Evolutionary conservation across 352 stramenopile genomes (phyloP).

Genomic region (Globisporangium spinosum): DNA sequence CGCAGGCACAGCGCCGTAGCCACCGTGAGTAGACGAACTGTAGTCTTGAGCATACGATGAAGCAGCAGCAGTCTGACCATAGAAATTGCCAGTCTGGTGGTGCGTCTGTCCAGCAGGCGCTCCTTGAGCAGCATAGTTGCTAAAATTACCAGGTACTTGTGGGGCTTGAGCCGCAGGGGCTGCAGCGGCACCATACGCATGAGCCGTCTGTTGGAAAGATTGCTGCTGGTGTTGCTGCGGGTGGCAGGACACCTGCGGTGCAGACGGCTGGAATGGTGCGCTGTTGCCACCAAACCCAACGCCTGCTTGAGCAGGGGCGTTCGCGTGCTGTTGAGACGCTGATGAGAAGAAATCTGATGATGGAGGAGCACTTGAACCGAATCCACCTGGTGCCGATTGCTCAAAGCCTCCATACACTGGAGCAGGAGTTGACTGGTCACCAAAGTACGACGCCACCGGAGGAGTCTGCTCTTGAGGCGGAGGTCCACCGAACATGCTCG

Average conservation of each 20-base stretch:
- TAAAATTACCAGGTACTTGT: not conserved
- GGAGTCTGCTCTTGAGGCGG: slow-evolving; percentile 12
- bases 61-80: slow-evolving; percentile 1
- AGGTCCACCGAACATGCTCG: slow-evolving; percentile 9
- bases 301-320: not conserved
- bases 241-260: not conserved
- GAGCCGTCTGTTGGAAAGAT: slow-evolving; percentile 12
- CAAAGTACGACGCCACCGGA: slow-evolving; percentile 13
- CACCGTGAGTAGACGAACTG: slow-evolving; percentile 9
- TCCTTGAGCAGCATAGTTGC: slow-evolving; percentile 7
- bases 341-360: slow-evolving; percentile 43
- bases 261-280: slow-evolving; percentile 3
- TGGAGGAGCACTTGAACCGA: slow-evolving; percentile 3
- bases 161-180: not conserved
- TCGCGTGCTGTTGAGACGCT: slow-evolving; percentile 20
- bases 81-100: not conserved
- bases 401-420: slow-evolving; percentile 27
- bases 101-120: not conserved
- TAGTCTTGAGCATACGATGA: slow-evolving; percentile 8
- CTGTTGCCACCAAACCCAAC: not conserved
- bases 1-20: slow-evolving; percentile 7
- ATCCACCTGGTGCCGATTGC: slow-evolving; percentile 14
- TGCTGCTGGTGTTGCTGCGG: slow-evolving; percentile 11
- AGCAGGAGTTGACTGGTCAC: slow-evolving; percentile 6
- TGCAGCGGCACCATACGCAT: not conserved